Evolutionary conservation across 208 protist species (phyloP).

Genomic region (Trypanosoma lewisi): DNA sequence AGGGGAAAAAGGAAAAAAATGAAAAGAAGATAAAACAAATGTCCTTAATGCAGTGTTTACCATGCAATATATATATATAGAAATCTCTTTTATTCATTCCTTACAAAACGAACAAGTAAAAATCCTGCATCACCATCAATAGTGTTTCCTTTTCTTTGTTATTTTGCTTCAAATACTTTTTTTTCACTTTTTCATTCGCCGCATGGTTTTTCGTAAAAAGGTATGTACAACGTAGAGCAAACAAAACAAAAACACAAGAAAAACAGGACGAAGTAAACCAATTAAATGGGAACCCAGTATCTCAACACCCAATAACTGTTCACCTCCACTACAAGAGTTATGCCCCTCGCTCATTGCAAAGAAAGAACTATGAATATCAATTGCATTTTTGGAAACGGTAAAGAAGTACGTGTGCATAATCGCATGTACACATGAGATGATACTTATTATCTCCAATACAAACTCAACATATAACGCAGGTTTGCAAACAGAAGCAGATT

Average conservation of each 20-base stretch:
- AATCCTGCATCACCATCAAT: too few species aligned
- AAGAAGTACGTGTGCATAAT: constrained; percentile 20
- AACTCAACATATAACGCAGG: constrained; percentile 13
- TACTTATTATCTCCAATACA: constrained; percentile 16
- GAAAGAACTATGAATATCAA: background rate
- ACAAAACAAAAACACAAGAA: constrained; percentile 18
- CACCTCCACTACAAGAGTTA: background rate
- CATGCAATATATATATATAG: too few species aligned
- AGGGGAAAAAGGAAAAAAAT: constrained; percentile 12
- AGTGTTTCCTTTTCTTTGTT: background rate
- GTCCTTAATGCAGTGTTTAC: background rate
- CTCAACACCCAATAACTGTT: background rate
- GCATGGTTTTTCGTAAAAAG: constrained; percentile 1
- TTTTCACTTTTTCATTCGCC: constrained; percentile 3
- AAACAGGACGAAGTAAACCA: constrained; percentile 20
- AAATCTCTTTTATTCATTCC: too few species aligned
- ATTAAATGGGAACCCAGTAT: constrained; percentile 11
- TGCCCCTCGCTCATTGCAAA: background rate
- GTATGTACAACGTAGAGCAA: constrained; percentile 6
- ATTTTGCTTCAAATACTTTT: background rate
- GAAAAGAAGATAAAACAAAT: background rate
- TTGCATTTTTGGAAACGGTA: background rate
- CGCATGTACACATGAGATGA: constrained; percentile 11
- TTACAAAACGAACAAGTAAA: too few species aligned
- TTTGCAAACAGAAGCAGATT: background rate